phyloP scores from a whole-genome alignment of 1,139 yeast genomes.

The Geotrichum phurueaensis region DNA sequence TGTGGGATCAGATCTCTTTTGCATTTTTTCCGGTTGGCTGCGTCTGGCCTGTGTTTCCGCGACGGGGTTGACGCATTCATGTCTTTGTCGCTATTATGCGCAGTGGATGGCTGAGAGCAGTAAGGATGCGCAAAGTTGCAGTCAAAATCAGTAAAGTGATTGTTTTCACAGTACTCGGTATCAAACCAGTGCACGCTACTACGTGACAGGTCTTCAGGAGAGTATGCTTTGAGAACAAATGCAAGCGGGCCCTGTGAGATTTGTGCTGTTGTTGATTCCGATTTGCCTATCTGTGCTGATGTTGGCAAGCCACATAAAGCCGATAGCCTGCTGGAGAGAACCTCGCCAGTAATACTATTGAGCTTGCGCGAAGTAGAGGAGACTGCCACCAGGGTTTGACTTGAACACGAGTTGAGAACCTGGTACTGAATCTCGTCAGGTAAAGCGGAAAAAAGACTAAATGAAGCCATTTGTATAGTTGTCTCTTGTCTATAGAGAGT shows the following conservation, averaged over 20 bases:
- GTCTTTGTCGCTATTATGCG: conserved; percentile 16
- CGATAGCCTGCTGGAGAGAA: conserved; percentile 18
- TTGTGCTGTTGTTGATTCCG: not conserved
- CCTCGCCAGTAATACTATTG: conserved; percentile 20
- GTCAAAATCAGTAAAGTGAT: conserved; percentile 16
- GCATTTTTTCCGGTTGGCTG: not conserved
- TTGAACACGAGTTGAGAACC: not conserved
- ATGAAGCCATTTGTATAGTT: not conserved
- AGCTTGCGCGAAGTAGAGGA: conserved; percentile 3
- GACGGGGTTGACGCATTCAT: conserved; percentile 1
- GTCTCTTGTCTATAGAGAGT: not conserved
- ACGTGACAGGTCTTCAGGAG: conserved; percentile 17
- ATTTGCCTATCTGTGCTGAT: not conserved
- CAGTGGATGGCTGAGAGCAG: conserved; percentile 19
- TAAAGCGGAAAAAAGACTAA: not conserved
- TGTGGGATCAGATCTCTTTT: conserved; percentile 17
- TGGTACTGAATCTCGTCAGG: not conserved
- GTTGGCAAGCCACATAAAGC: conserved; percentile 16
- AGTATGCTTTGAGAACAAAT: conserved; percentile 14
- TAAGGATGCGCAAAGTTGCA: conserved; percentile 17
- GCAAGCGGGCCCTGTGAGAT: not conserved
- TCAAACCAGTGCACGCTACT: conserved; percentile 16
- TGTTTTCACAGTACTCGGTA: conserved; percentile 19
- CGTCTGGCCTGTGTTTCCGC: not conserved
- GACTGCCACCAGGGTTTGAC: not conserved